Conservation (phyloP, 805 yeast species). For the Ogataea nonfermentans region DNA sequence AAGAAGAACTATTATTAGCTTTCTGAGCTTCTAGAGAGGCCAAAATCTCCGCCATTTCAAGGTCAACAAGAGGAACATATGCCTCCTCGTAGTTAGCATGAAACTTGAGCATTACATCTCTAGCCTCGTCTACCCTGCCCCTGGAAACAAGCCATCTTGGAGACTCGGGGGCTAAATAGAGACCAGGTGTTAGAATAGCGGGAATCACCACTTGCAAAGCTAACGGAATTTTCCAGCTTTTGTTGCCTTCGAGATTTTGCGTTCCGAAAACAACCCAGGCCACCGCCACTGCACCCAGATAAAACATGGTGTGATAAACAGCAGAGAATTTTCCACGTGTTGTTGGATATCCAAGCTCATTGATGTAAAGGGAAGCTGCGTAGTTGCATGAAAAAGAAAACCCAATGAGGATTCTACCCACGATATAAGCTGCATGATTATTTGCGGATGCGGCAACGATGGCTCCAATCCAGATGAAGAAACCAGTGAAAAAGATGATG, state of each 20-base stretch:
- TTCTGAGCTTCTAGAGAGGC: conserved; percentile 36
- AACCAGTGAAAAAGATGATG: conserved; percentile 16
- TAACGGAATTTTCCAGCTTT: conserved; percentile 42
- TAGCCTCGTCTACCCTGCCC: conserved; percentile 36
- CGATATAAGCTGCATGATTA: conserved; percentile 14
- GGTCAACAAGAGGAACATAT: conserved; percentile 33
- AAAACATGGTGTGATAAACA: conserved; percentile 41
- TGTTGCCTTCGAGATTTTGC: conserved; percentile 24
- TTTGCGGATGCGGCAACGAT: conserved; percentile 17
- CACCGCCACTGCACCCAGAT: conserved; percentile 40
- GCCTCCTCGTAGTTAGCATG: conserved; percentile 23
- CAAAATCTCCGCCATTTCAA: conserved; percentile 37
- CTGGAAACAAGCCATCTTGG: conserved; percentile 36
- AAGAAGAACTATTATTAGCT: conserved; percentile 31
- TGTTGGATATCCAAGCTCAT: conserved; percentile 38
- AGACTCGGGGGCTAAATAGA: conserved; percentile 38
- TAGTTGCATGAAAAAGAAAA: conserved; percentile 19
- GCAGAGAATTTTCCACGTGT: conserved; percentile 33
- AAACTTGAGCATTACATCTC: conserved; percentile 29
- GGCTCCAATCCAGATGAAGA: conserved; percentile 18
- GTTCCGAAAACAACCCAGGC: conserved; percentile 45
- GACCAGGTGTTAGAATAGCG: conserved; percentile 28
- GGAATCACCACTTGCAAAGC: conserved; percentile 40
- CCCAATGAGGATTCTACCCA: conserved; percentile 20
- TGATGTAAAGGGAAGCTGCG: conserved; percentile 16